phyloP scores from a whole-genome alignment of 1,284 basidiomycete species.

The Fomitiporia mediterranea region DNA sequence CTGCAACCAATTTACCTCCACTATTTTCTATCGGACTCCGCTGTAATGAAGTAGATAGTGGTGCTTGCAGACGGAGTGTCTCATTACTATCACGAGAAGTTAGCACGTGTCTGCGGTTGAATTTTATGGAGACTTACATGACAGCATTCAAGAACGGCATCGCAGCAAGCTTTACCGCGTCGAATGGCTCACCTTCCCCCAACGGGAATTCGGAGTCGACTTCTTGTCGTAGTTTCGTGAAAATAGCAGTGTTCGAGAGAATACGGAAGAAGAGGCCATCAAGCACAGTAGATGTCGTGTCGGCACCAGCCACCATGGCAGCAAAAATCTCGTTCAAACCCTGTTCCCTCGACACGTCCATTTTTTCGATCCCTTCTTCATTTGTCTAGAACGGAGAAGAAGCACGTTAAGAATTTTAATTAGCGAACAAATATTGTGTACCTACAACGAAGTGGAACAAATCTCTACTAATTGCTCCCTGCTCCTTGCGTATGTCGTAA shows the following conservation, averaged over 20 bases:
- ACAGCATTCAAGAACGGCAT: slow-evolving; percentile 32
- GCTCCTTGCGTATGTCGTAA: slow-evolving; percentile 8
- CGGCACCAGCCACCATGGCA: slow-evolving; percentile 35
- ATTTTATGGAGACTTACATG: slow-evolving; percentile 24
- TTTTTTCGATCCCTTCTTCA: slow-evolving; percentile 26
- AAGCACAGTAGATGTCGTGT: slow-evolving; percentile 32
- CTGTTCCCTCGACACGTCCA: slow-evolving; percentile 23
- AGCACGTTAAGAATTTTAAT: neutral
- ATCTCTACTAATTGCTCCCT: slow-evolving; percentile 31
- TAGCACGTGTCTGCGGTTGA: neutral
- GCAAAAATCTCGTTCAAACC: slow-evolving; percentile 31
- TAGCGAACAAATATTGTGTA: neutral
- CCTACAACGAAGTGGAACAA: slow-evolving; percentile 37
- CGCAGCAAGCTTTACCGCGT: slow-evolving; percentile 22
- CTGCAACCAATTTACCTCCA: slow-evolving; percentile 10
- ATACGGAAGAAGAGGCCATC: slow-evolving; percentile 31
- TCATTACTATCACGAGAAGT: slow-evolving; percentile 7
- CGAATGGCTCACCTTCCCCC: slow-evolving; percentile 20
- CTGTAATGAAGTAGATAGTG: slow-evolving; percentile 8
- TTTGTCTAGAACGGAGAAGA: slow-evolving; percentile 31
- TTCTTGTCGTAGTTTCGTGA: slow-evolving; percentile 27
- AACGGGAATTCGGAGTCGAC: slow-evolving; percentile 25
- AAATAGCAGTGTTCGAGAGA: slow-evolving; percentile 28
- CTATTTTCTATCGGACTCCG: slow-evolving; percentile 1
- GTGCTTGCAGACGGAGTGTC: slow-evolving; percentile 11